phyloP scores from a whole-genome alignment of 768 basidiomycete species.

The Suillus occidentalis region DNA sequence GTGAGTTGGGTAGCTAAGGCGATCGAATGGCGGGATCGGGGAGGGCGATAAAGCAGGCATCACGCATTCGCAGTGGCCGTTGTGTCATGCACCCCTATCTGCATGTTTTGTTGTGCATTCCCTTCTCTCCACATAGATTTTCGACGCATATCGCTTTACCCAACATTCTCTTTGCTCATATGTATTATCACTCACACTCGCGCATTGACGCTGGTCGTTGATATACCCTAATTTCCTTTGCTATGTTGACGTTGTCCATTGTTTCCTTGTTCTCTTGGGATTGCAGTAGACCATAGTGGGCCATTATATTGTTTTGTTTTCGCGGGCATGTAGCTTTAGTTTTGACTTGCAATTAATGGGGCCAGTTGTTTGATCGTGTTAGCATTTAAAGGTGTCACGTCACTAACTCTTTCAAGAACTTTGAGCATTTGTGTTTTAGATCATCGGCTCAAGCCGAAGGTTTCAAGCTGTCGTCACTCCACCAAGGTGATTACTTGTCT shows the following conservation, averaged over 20 bases:
- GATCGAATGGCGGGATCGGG: constrained; percentile 35
- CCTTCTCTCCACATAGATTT: not conserved
- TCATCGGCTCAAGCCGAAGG: constrained; percentile 6
- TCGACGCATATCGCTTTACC: constrained; percentile 3
- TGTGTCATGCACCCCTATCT: not conserved
- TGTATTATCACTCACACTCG: constrained; percentile 3
- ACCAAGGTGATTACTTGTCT: constrained; percentile 18
- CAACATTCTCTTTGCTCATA: constrained; percentile 2
- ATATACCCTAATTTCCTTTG: constrained; percentile 1
- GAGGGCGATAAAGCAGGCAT: constrained; percentile 13
- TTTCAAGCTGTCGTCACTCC: constrained; percentile 31
- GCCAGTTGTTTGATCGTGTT: not conserved
- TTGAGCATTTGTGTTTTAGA: not conserved
- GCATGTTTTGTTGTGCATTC: not conserved
- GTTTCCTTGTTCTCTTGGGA: not conserved
- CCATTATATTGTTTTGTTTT: constrained; percentile 2
- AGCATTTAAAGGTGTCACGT: not conserved
- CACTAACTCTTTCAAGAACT: not conserved
- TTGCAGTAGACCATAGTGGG: not conserved
- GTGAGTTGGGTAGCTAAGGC: constrained; percentile 73
- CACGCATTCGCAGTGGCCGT: not conserved
- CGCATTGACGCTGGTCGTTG: constrained; percentile 2
- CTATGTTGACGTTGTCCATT: not conserved
- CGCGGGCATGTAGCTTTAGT: constrained; percentile 6
- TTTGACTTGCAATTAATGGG: constrained; percentile 2